phyloP scores from a whole-genome alignment of 257 asterid genomes.

The Nicotiana noctiflora region DNA sequence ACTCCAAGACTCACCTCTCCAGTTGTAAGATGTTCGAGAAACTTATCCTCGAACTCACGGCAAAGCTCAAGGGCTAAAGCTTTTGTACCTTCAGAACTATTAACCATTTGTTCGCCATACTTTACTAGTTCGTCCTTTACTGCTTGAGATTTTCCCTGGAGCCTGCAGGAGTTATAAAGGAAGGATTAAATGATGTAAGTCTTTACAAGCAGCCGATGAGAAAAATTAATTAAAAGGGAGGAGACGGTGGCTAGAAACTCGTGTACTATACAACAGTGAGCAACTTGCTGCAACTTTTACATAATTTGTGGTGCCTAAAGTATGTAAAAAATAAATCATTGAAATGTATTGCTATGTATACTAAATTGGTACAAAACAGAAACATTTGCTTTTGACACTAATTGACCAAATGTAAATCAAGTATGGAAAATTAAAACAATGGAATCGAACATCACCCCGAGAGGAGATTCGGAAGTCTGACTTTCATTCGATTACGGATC shows the following conservation, averaged over 20 bases:
- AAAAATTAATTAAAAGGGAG: neutral
- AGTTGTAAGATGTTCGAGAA: conserved; percentile 86
- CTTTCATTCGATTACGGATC: conserved; percentile 44
- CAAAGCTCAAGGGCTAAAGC: conserved; percentile 98
- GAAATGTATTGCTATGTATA: neutral
- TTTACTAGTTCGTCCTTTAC: conserved; percentile 85
- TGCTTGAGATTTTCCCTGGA: conserved; percentile 89
- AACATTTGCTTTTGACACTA: neutral
- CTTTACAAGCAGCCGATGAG: neutral
- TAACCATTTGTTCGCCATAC: conserved; percentile 91
- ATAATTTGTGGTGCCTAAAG: conserved; percentile 1
- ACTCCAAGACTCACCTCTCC: conserved; percentile 65
- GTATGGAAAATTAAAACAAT: neutral
- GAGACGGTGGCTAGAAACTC: neutral
- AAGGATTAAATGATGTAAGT: neutral
- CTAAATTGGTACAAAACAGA: neutral
- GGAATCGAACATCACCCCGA: conserved; percentile 49
- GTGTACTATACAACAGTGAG: neutral
- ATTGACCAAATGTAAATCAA: neutral
- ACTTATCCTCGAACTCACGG: conserved; percentile 98
- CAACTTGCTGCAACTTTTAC: neutral
- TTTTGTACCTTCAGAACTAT: conserved; percentile 85
- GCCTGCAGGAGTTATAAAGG: conserved; percentile 47
- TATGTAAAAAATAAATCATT: neutral
- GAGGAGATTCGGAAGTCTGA: conserved; percentile 85